Percentiles rank a stretch among this genome's conserved stretches.
phyloP scores from a whole-genome alignment of 2,329 filamentous ascomycete species.

The Arthrobotrys iridis region DNA sequence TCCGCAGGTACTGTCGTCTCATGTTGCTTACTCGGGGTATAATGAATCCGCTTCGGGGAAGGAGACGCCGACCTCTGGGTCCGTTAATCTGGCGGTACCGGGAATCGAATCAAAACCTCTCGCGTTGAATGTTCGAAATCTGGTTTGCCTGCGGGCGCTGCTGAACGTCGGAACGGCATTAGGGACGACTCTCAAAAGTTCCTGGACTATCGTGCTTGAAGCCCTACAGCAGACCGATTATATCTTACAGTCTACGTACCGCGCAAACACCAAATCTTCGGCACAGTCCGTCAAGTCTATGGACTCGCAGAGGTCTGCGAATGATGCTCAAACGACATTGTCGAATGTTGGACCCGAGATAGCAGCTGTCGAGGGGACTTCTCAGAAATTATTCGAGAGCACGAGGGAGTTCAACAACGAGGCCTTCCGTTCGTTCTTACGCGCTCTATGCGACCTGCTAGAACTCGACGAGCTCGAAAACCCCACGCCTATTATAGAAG shows the following conservation, averaged over 20 bases:
- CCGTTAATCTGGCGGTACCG: slow-evolving; percentile 10
- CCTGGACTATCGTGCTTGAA: slow-evolving; percentile 91
- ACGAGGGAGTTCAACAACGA: slow-evolving; percentile 88
- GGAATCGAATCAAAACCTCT: slow-evolving; percentile 59
- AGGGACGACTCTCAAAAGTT: slow-evolving; percentile 82
- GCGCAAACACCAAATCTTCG: slow-evolving; percentile 58
- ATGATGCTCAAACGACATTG: slow-evolving; percentile 63
- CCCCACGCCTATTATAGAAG: slow-evolving; percentile 31
- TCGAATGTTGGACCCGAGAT: slow-evolving; percentile 82
- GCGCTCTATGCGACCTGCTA: slow-evolving; percentile 78
- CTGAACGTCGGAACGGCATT: slow-evolving; percentile 96
- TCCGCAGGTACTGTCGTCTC: slow-evolving; percentile 71
- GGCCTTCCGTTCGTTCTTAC: slow-evolving; percentile 79
- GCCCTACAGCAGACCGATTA: slow-evolving; percentile 93
- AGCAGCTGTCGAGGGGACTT: slow-evolving; percentile 86
- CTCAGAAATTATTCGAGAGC: slow-evolving; percentile 86
- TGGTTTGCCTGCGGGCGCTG: slow-evolving; percentile 87
- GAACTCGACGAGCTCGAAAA: slow-evolving; percentile 59
- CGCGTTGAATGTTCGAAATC: slow-evolving; percentile 83
- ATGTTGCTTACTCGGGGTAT: slow-evolving; percentile 58
- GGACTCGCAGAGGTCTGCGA: slow-evolving; percentile 51
- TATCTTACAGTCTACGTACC: slow-evolving; percentile 71
- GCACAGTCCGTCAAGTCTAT: slow-evolving; percentile 47
- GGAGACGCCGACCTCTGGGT: slow-evolving; percentile 43
- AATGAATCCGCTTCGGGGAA: slow-evolving; percentile 58